Percentiles rank a stretch among this genome's conserved stretches.
These are phyloP conservation scores for Phytophthora chlamydospora DNA, from an alignment of 352 stramenopile species.

Conservation along the genomic window DNA sequence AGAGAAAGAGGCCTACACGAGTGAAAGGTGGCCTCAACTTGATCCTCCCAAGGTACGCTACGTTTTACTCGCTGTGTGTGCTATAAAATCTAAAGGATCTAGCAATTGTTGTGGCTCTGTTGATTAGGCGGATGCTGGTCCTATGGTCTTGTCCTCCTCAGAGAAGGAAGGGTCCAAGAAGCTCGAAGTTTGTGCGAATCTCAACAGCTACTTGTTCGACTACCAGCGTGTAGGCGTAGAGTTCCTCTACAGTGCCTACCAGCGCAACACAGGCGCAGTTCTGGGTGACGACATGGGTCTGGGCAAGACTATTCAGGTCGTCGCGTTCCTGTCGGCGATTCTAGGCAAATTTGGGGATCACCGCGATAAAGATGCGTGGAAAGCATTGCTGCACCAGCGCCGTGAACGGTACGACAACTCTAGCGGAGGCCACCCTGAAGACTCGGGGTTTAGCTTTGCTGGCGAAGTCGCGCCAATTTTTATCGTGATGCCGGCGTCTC, in stretches of 20 bases:
- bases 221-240: slow-evolving; percentile 76
- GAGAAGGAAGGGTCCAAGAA: slow-evolving; percentile 11
- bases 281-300: slow-evolving; percentile 99
- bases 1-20: slow-evolving; percentile 30
- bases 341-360: slow-evolving; percentile 93
- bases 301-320: slow-evolving; percentile 94
- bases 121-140: slow-evolving; percentile 38
- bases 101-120: background rate
- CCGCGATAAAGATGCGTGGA: slow-evolving; percentile 95
- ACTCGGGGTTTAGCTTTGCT: slow-evolving; percentile 46
- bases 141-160: slow-evolving; percentile 42
- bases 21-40: slow-evolving; percentile 61
- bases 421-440: slow-evolving; percentile 42
- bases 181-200: slow-evolving; percentile 64
- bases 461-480: slow-evolving; percentile 89
- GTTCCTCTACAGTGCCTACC: slow-evolving; percentile 71
- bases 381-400: slow-evolving; percentile 92
- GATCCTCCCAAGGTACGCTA: slow-evolving; percentile 44
- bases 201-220: slow-evolving; percentile 79
- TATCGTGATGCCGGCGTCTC: slow-evolving; percentile 97
- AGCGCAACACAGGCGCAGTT: slow-evolving; percentile 79
- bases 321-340: slow-evolving; percentile 91
- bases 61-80: background rate
- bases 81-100: slow-evolving; percentile 1
- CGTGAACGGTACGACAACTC: slow-evolving; percentile 67